Conservation (phyloP, 2,329 filamentous ascomycete genomes). For the Botrytis galanthina region DNA sequence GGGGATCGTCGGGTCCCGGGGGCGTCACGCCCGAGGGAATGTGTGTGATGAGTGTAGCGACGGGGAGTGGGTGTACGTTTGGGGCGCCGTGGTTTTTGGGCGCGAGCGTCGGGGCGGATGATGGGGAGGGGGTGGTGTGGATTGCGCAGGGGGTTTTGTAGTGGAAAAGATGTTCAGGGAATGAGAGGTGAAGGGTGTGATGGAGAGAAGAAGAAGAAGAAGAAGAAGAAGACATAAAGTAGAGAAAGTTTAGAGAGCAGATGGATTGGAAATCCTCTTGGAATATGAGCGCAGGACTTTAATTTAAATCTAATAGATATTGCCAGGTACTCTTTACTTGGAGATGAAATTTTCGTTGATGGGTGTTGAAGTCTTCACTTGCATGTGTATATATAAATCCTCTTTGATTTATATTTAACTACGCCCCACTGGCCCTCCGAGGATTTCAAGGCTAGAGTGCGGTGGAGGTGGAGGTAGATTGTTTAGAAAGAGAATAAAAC, state of each 20-base stretch:
- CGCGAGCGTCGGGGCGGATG: background rate
- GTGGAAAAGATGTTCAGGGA: no score
- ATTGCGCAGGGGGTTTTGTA: constrained; percentile 12
- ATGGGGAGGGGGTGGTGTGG: constrained; percentile 1
- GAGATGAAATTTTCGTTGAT: background rate
- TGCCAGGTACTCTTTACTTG: background rate
- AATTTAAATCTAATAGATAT: background rate
- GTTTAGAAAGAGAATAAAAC: background rate
- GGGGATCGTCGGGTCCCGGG: background rate
- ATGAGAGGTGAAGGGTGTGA: background rate
- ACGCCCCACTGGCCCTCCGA: background rate
- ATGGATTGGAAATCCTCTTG: background rate
- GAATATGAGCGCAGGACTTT: background rate
- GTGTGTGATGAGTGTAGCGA: background rate
- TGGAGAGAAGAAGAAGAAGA: background rate
- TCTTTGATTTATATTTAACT: background rate
- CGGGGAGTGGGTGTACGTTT: background rate
- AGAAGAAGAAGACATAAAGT: background rate
- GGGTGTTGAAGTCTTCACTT: background rate
- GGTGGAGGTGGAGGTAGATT: background rate
- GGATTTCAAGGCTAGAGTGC: background rate
- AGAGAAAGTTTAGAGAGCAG: background rate
- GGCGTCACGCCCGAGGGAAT: background rate
- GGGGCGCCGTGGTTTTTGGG: constrained; percentile 16
- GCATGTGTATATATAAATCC: background rate